Conservation (phyloP, 306 rosid species). For the Castanopsis chinensis region DNA sequence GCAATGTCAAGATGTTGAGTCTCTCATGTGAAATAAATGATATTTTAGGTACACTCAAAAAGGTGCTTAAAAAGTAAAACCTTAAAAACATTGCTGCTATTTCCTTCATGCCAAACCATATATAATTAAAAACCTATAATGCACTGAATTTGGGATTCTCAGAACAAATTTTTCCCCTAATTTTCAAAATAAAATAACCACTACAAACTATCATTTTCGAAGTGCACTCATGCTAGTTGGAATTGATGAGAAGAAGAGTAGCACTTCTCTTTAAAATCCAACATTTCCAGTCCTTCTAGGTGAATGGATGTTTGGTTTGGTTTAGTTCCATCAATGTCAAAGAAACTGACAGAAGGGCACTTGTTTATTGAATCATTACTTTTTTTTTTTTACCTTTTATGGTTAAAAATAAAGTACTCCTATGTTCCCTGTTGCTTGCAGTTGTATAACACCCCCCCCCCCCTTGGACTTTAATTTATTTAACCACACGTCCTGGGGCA, state of each 20-base stretch:
- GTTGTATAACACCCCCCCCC: too few relatives aligned
- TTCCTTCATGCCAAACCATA: not conserved
- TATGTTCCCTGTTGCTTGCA: too few relatives aligned
- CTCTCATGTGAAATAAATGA: conserved; percentile 21
- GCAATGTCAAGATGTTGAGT: conserved; percentile 8
- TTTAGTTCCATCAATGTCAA: not conserved
- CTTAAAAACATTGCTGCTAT: not conserved
- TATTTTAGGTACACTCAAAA: conserved; percentile 30
- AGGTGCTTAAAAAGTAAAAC: not conserved
- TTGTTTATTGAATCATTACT: not conserved
- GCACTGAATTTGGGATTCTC: too few relatives aligned
- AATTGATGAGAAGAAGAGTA: not conserved
- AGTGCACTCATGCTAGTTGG: not conserved
- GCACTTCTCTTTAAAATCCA: not conserved
- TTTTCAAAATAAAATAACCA: too few relatives aligned
- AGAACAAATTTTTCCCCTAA: too few relatives aligned
- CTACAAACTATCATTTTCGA: too few relatives aligned
- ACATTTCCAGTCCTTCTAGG: not conserved
- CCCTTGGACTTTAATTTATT: too few relatives aligned
- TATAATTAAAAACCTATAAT: not conserved
- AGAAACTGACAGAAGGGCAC: not conserved
- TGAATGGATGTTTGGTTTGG: not conserved
- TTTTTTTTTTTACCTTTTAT: not conserved
- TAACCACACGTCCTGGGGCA: too few relatives aligned
- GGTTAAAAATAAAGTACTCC: not conserved